phyloP scores from a whole-genome alignment of 2,329 filamentous ascomycete species.

The Meredithiella fracta region DNA sequence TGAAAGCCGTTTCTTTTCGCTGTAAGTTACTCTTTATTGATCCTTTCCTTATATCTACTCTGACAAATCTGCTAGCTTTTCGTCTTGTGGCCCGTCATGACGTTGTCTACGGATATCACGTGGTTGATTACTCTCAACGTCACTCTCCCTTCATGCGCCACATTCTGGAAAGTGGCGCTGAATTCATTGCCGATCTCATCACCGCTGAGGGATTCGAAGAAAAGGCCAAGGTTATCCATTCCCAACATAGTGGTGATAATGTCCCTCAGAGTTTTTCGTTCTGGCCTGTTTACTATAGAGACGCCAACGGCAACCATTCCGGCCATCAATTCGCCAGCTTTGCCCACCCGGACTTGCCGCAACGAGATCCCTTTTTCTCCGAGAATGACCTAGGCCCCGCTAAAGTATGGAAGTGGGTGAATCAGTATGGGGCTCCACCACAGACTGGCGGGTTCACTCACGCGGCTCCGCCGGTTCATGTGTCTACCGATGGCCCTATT shows the following conservation, averaged over 20 bases:
- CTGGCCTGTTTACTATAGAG: not conserved
- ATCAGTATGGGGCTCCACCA: not conserved
- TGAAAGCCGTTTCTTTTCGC: constrained; percentile 3
- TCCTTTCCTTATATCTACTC: not conserved
- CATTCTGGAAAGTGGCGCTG: constrained; percentile 10
- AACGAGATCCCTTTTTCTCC: not conserved
- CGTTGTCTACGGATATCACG: constrained; percentile 10
- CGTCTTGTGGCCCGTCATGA: constrained; percentile 14
- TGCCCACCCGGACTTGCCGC: not conserved
- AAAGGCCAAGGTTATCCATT: constrained; percentile 1
- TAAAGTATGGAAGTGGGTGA: constrained; percentile 12
- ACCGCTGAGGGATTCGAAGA: not conserved
- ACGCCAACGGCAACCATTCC: not conserved
- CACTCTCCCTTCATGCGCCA: constrained; percentile 11
- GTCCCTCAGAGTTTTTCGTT: constrained; percentile 11
- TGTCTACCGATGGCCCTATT: not conserved
- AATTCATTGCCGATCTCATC: constrained; percentile 9
- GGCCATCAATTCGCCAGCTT: constrained; percentile 14
- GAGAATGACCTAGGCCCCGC: constrained; percentile 7
- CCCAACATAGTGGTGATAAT: constrained; percentile 4
- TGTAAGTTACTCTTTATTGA: not conserved
- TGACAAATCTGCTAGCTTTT: constrained; percentile 8
- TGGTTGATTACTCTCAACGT: constrained; percentile 9
- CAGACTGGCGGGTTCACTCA: not conserved
- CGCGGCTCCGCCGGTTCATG: no score